A percentile compares a stretch with the other conserved stretches of the same genome.
These are phyloP conservation scores for Sporothrix phasma DNA, from an alignment of 2,329 filamentous ascomycete species.

Conservation along the genomic window DNA sequence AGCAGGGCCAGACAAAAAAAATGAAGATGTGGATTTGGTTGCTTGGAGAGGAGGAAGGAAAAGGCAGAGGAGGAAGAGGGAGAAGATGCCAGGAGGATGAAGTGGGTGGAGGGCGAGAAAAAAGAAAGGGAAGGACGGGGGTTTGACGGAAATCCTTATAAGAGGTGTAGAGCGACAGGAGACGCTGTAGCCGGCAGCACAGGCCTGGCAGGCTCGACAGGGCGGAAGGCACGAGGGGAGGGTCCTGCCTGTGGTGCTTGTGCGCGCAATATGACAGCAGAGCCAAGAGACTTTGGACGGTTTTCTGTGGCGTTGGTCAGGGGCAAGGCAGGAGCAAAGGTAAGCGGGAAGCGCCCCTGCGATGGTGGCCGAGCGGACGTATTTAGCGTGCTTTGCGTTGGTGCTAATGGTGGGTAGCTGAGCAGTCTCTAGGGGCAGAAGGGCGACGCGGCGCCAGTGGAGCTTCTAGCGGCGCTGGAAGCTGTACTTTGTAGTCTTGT, in stretches of 20 bases:
- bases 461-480: constrained; percentile 9
- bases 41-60: constrained; percentile 11
- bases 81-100: constrained; percentile 8
- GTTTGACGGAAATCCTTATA: constrained; percentile 1
- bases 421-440: background rate
- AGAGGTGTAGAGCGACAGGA: background rate
- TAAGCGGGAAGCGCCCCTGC: background rate
- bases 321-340: background rate
- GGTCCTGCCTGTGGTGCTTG: background rate
- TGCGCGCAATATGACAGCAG: background rate
- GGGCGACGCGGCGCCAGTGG: constrained; percentile 1
- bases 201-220: too few relatives aligned
- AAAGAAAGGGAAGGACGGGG: constrained; percentile 6
- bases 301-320: background rate
- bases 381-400: constrained; percentile 10
- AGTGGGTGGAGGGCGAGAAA: constrained; percentile 4
- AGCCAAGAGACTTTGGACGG: background rate
- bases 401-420: constrained; percentile 7
- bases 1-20: constrained; percentile 13
- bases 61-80: background rate
- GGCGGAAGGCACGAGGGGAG: background rate
- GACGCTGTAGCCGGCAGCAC: too few relatives aligned
- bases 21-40: constrained; percentile 17
- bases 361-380: constrained; percentile 11
- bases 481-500: constrained; percentile 1